Conservation (phyloP, 1,284 basidiomycete genomes). For the Trametes versicolor region DNA sequence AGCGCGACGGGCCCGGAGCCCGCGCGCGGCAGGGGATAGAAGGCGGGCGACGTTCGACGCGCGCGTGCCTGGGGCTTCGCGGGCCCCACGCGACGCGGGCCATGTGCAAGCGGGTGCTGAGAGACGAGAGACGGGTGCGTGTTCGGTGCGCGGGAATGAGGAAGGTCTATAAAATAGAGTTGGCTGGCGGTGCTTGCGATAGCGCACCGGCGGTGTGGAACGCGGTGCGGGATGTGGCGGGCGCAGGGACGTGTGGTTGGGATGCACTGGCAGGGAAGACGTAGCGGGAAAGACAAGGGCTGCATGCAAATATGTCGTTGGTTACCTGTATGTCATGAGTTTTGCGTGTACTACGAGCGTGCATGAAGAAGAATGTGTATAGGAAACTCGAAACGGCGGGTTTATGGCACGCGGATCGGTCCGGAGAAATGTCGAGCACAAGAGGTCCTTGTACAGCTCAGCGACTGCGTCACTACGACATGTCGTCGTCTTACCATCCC, state of each 20-base stretch:
- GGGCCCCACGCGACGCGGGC: not conserved
- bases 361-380: too few relatives aligned
- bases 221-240: not conserved
- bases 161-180: not conserved
- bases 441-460: not conserved
- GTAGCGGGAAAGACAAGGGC: too few relatives aligned
- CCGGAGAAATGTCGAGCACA: too few relatives aligned
- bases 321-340: too few relatives aligned
- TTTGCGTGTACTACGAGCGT: too few relatives aligned
- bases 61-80: not conserved
- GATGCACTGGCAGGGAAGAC: not conserved
- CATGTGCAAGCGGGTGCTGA: slow-evolving; percentile 2
- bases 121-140: not conserved
- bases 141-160: too few relatives aligned
- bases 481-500: not conserved
- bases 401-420: too few relatives aligned
- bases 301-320: too few relatives aligned
- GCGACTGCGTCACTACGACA: not conserved
- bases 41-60: not conserved
- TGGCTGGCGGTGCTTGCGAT: slow-evolving; percentile 1
- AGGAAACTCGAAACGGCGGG: too few relatives aligned
- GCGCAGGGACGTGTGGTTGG: not conserved
- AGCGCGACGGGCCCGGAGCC: not conserved
- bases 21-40: not conserved
- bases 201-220: not conserved